Base-by-base conservation (phyloP, 768 basidiomycete genomes). In the Asterophora parasitica region DNA sequence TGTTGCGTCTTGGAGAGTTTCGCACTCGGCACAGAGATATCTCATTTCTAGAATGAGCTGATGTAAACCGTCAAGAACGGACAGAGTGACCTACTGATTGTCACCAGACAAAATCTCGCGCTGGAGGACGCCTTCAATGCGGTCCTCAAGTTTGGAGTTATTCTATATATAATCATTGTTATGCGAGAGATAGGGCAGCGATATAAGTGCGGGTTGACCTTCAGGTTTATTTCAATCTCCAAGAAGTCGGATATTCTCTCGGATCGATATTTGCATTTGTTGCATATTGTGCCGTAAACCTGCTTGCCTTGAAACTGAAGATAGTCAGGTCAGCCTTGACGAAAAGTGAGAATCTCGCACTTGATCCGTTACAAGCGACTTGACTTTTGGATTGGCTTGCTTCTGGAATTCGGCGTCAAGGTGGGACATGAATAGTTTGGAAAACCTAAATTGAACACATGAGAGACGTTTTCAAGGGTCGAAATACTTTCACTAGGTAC, bases 371-470 rank as follows among this genome's bases (percentile, higher is more conserved):
- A 97, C 73, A 9, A 96, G 74, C 2, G 81, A 78, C 54, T 75
- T 79, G 13, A 94, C 69, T 7, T 69, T 65, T 4, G 79, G 76
- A 36, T 77, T 69, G 1, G 74, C 68, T 59, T 96, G 92, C 61
- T 88, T 91, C 65, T 81, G 77, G 64, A 96, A 96, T 65, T 96
- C 91, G 6, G 73, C 74, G 53, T 91, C 89, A 28, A 97, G 74
- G 59, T 92, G 85, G 10, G 83, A 82, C 79, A 97, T 87, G 66
- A 97, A 95, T 13, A 97, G 76, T 58, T 97, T 97, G 2, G 91
- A 92, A 62, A 97, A 95, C 61, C 92, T 94, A 60, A 23, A 26
- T 39, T 11, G 19, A 15, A 20, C 27, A 10, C 13, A 9, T 32
- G 2, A 17, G 7, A 46, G n/a, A 5, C 27, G 13, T 16, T 30